These are phyloP conservation scores for Dryas drummondii DNA, from an alignment of 306 rosid species.

Conservation along the genomic window DNA sequence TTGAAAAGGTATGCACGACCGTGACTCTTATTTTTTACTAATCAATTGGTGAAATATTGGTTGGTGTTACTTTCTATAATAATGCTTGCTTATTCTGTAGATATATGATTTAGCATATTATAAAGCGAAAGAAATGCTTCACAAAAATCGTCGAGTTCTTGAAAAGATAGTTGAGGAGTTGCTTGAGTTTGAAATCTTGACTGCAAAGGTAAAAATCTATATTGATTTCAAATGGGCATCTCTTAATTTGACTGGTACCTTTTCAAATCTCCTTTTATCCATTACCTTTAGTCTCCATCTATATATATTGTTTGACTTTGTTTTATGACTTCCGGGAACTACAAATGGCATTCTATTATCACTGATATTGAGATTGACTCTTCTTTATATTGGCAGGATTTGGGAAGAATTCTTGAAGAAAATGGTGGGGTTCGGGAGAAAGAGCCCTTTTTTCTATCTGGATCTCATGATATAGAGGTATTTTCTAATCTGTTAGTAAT, in stretches of 20 bases:
- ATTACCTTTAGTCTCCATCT: slow-evolving; percentile 3
- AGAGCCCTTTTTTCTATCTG: slow-evolving; percentile 83
- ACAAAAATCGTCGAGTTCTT: slow-evolving; percentile 64
- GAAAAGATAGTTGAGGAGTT: slow-evolving; percentile 87
- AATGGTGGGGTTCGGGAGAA: slow-evolving; percentile 64
- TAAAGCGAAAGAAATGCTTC: slow-evolving; percentile 78
- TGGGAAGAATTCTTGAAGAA: slow-evolving; percentile 62
- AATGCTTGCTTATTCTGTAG: slow-evolving; percentile 35
- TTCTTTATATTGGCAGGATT: slow-evolving; percentile 52
- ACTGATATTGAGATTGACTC: slow-evolving; percentile 5
- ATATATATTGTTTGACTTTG: slow-evolving; percentile 1
- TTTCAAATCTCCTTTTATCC: slow-evolving; percentile 5
- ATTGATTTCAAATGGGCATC: slow-evolving; percentile 5
- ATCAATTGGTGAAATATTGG: not conserved
- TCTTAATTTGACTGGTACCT: slow-evolving; percentile 14
- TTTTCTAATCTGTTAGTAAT: not conserved
- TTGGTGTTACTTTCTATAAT: not conserved
- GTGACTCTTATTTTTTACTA: not conserved
- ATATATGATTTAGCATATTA: slow-evolving; percentile 84
- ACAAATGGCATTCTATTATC: slow-evolving; percentile 1
- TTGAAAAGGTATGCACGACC: slow-evolving; percentile 59
- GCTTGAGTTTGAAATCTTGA: slow-evolving; percentile 84
- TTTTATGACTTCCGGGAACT: not conserved
- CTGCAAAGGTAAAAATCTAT: slow-evolving; percentile 61
- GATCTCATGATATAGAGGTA: slow-evolving; percentile 65